Base-by-base conservation (phyloP, 208 protist genomes). In the Blechomonas ayalai region DNA sequence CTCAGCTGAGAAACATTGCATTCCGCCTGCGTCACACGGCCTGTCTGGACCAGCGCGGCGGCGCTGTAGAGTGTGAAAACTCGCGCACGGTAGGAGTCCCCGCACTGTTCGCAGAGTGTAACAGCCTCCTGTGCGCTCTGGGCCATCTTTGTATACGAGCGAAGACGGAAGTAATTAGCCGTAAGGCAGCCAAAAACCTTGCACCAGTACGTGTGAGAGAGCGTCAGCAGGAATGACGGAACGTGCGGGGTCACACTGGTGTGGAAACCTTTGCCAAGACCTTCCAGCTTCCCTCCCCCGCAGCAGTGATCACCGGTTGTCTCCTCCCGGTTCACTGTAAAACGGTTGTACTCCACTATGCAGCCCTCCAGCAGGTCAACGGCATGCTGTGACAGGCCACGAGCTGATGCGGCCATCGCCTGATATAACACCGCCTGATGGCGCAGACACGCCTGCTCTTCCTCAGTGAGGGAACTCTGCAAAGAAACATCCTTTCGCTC, bases 41-140 rank as follows among this genome's bases (percentile, higher is more conserved):
- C 71, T 16, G 34, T 10, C 38, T 62, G 54, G 8, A 48, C 56
- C 2, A 46, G 46, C 34, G 61, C 62, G 4, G 65, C 55, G 10
- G 60, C 62, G n/a, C 33, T 29, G 49, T 73, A 73, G 34, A 79
- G 55, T 13, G 67, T 61, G 57, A 77, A 83, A 8, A 67, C 18
- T 12, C 69, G 60, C 1, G 50, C 41, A 34, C 54, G 63, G 48
- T 71, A 78, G 4, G 70, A 41, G 61, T 83, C 74, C 19, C 54
- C 55, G 42, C 57, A 72, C 38, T 62, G 50, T 6, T 71, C 58
- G 45, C 74, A 83, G 26, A 78, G 27, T 9, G n/a, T 28, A 19
- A 73, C 40, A n/a, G 63, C 69, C 28, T 78, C 51, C 40, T 59
- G 32, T 28, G 64, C 42, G 18, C 58, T 51, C 18, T 48, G n/a